Percentiles rank a stretch among this genome's conserved stretches.
These are phyloP conservation scores for Polyplosphaeria fusca DNA, from an alignment of 495 filamentous ascomycete species.

Conservation along the genomic window DNA sequence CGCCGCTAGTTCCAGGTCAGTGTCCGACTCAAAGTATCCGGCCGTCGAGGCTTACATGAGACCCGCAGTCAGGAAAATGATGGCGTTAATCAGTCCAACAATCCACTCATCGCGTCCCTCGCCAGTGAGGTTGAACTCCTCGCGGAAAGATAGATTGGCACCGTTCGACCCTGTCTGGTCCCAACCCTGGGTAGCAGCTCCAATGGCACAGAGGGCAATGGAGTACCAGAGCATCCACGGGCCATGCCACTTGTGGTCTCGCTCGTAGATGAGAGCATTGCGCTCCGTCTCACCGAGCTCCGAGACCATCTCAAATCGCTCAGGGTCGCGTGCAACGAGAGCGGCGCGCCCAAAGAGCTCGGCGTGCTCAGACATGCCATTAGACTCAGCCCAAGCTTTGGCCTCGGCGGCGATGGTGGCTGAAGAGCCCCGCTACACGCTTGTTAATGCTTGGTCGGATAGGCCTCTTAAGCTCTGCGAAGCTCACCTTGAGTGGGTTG, in stretches of 20 bases:
- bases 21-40: not conserved
- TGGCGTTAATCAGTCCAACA: slow-evolving; percentile 50
- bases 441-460: not conserved
- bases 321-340: slow-evolving; percentile 51
- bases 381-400: slow-evolving; percentile 41
- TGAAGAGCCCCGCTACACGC: slow-evolving; percentile 38
- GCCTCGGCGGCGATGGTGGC: slow-evolving; percentile 43
- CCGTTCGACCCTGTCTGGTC: slow-evolving; percentile 41
- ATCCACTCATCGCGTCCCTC: slow-evolving; percentile 41
- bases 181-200: slow-evolving; percentile 35
- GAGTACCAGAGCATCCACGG: slow-evolving; percentile 54
- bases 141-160: slow-evolving; percentile 37
- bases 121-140: slow-evolving; percentile 30
- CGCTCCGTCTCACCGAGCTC: slow-evolving; percentile 50
- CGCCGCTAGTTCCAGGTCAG: slow-evolving; percentile 35
- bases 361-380: slow-evolving; percentile 45
- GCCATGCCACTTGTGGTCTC: slow-evolving; percentile 50
- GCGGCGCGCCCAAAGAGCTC: slow-evolving; percentile 48
- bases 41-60: slow-evolving; percentile 30
- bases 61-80: slow-evolving; percentile 46
- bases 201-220: slow-evolving; percentile 43
- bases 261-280: slow-evolving; percentile 42
- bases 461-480: not conserved
- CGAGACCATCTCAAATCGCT: slow-evolving; percentile 40
- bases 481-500: slow-evolving; percentile 47